Percentiles rank a stretch among this genome's conserved stretches.
phyloP scores from a whole-genome alignment of 108 stramenopile genomes.

The Cyclostephanos tholiformis region DNA sequence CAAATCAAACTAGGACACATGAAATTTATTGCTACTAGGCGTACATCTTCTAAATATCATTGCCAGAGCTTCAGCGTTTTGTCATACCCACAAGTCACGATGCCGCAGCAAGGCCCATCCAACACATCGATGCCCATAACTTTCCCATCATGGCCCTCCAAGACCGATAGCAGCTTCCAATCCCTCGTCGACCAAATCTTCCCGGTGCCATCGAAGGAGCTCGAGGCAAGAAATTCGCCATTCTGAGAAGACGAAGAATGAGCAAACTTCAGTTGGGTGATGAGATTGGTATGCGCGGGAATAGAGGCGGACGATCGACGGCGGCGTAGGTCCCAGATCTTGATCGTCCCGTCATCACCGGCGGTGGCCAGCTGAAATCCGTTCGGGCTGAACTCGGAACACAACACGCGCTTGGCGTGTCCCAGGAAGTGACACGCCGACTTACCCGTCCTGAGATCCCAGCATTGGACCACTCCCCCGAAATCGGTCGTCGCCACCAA shows the following conservation, averaged over 20 bases:
- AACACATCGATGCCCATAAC: slow-evolving; percentile 87
- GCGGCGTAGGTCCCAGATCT: slow-evolving; percentile 93
- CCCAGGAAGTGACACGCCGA: slow-evolving; percentile 83
- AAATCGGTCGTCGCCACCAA: slow-evolving; percentile 94
- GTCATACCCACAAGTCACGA: slow-evolving; percentile 87
- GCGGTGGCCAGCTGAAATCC: slow-evolving; percentile 95
- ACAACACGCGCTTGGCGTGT: slow-evolving; percentile 85
- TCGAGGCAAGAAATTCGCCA: slow-evolving; percentile 89
- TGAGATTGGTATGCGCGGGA: slow-evolving; percentile 93
- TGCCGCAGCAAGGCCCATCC: slow-evolving; percentile 42
- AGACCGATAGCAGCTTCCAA: slow-evolving; percentile 80
- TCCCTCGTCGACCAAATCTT: slow-evolving; percentile 90
- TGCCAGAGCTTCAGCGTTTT: slow-evolving; percentile 90
- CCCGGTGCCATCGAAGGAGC: slow-evolving; percentile 93
- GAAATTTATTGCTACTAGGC: not conserved
- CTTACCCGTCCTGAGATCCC: slow-evolving; percentile 96
- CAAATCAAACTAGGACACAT: not conserved
- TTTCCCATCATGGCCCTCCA: slow-evolving; percentile 97
- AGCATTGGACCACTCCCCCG: slow-evolving; percentile 89
- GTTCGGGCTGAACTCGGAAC: slow-evolving; percentile 85
- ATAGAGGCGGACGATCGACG: slow-evolving; percentile 81
- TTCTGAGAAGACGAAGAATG: slow-evolving; percentile 41
- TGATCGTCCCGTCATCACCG: slow-evolving; percentile 93
- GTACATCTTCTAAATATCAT: slow-evolving; percentile 22
- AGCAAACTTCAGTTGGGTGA: slow-evolving; percentile 86